A percentile compares a stretch with the other conserved stretches of the same genome.
Conservation (phyloP, 345 rosid species). For the Rubroshorea leprosula region DNA sequence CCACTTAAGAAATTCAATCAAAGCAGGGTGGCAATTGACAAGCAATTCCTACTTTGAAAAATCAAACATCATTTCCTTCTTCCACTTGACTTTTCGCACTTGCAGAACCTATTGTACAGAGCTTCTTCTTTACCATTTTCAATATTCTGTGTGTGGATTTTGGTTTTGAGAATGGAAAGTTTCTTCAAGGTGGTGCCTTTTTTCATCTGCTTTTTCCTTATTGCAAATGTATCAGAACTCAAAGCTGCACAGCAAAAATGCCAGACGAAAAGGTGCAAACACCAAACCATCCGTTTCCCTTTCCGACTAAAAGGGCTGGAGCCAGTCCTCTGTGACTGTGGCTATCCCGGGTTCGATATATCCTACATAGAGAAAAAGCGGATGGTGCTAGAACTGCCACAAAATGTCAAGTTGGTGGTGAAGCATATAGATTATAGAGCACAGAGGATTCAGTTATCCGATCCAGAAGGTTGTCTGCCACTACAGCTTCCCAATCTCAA, state of each 20-base stretch:
- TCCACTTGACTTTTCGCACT: too few relatives aligned
- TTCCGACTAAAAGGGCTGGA: slow-evolving; percentile 6
- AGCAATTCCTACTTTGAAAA: too few relatives aligned
- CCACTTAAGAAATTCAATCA: too few relatives aligned
- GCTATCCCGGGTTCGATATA: slow-evolving; percentile 16
- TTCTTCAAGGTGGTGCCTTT: background rate
- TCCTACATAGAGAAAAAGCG: slow-evolving; percentile 6
- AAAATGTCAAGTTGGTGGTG: slow-evolving; percentile 4
- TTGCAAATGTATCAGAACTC: background rate
- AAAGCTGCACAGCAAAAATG: background rate
- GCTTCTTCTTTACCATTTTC: too few relatives aligned
- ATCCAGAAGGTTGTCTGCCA: slow-evolving; percentile 2
- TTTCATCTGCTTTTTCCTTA: background rate
- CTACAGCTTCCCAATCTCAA: too few relatives aligned
- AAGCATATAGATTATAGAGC: slow-evolving; percentile 7
- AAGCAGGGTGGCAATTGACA: too few relatives aligned
- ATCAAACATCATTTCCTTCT: too few relatives aligned
- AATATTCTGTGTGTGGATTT: too few relatives aligned
- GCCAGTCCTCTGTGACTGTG: slow-evolving; percentile 9
- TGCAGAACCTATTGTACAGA: too few relatives aligned
- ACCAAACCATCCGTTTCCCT: slow-evolving; percentile 12
- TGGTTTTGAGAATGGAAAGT: too few relatives aligned
- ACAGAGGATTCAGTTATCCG: background rate
- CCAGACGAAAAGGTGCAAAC: too few relatives aligned
- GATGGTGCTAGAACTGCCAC: slow-evolving; percentile 4